Percentiles rank a stretch among this genome's conserved stretches.
phyloP scores from a whole-genome alignment of 148 eudicot genomes.

The Vaccinium darrowii region DNA sequence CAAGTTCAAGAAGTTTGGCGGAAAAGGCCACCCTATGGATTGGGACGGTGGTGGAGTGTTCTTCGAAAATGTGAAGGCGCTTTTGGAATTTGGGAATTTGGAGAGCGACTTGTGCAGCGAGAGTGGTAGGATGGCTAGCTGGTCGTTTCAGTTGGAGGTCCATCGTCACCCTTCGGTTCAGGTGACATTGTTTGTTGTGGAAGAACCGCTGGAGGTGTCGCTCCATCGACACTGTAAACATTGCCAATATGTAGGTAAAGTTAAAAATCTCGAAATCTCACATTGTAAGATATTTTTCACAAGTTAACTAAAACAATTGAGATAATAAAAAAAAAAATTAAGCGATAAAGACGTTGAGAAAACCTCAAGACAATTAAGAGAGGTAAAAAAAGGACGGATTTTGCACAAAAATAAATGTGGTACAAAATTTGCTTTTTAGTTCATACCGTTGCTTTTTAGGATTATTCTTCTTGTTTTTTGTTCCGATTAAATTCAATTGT shows the following conservation, averaged over 20 bases:
- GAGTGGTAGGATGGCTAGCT: conserved; percentile 33
- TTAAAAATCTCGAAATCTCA: neutral
- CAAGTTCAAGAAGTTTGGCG: conserved; percentile 74
- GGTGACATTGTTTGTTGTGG: conserved; percentile 63
- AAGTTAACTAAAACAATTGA: neutral
- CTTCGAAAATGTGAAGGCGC: conserved; percentile 54
- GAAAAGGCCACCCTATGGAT: conserved; percentile 68
- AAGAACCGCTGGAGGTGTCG: conserved; percentile 69
- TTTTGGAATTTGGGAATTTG: conserved; percentile 64
- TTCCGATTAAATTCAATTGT: no score
- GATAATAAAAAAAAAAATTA: neutral
- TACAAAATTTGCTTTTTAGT: no score
- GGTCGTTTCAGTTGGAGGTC: conserved; percentile 90
- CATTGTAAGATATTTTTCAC: neutral
- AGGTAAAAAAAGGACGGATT: neutral
- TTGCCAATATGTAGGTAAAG: conserved; percentile 81
- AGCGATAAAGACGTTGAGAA: neutral
- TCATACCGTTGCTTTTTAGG: no score
- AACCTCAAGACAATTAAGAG: neutral
- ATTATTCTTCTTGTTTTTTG: no score
- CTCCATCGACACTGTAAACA: conserved; percentile 59
- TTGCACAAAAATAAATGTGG: no score
- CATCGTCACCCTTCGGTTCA: conserved; percentile 66
- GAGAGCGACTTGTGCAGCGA: conserved; percentile 46
- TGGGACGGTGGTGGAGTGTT: conserved; percentile 48